Conservation (phyloP, 2,329 filamentous ascomycete genomes). For the Diatrype stigma region DNA sequence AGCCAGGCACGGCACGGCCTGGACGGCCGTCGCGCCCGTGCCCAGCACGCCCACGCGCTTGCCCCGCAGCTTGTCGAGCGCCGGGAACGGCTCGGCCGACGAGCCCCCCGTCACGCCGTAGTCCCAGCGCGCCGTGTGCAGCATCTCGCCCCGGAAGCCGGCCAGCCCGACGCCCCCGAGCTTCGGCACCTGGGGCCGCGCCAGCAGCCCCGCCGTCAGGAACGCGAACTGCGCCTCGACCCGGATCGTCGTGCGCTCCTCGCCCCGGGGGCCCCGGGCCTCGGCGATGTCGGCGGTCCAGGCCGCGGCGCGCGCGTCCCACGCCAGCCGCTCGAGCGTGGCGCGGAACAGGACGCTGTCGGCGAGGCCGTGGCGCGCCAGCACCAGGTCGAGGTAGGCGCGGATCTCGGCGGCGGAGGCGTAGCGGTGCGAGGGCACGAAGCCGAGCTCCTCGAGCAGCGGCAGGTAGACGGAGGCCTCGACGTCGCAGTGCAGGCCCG, state of each 20-base stretch:
- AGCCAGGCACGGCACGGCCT: constrained; percentile 40
- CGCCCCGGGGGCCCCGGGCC: constrained; percentile 20
- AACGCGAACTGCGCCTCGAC: constrained; percentile 37
- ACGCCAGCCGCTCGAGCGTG: constrained; percentile 35
- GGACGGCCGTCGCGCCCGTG: constrained; percentile 46
- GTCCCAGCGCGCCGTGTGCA: constrained; percentile 46
- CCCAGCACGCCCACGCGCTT: constrained; percentile 46
- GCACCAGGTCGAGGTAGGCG: constrained; percentile 40
- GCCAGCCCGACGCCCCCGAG: constrained; percentile 33
- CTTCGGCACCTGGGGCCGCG: constrained; percentile 38
- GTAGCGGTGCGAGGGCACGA: constrained; percentile 49
- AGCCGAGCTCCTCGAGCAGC: constrained; percentile 55
- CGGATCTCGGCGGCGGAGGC: constrained; percentile 35
- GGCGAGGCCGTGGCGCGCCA: constrained; percentile 38
- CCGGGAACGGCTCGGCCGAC: constrained; percentile 27
- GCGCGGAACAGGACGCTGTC: constrained; percentile 45
- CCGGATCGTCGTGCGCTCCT: constrained; percentile 22
- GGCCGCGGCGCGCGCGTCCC: constrained; percentile 38
- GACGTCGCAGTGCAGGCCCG: constrained; percentile 51
- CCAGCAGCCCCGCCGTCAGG: constrained; percentile 35
- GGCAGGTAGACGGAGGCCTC: constrained; percentile 59
- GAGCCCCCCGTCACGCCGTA: constrained; percentile 39
- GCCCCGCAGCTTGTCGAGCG: constrained; percentile 40
- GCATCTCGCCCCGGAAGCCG: constrained; percentile 36
- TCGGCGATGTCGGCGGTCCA: constrained; percentile 24